Conservation (phyloP, 495 filamentous ascomycete species). For the Aspergillus steynii region DNA sequence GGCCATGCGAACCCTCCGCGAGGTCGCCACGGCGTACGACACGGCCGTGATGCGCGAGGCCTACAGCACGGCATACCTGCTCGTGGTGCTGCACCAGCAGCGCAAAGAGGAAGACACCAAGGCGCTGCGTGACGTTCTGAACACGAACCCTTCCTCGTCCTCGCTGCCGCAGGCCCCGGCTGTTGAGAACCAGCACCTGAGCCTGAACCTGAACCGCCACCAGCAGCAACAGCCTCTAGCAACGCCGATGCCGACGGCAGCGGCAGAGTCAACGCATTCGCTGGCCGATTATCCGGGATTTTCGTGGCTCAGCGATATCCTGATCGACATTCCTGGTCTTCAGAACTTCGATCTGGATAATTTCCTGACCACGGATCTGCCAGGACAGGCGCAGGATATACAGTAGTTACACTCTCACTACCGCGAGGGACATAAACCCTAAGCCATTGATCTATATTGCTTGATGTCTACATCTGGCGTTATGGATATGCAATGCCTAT, state of each 20-base stretch:
- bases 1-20: conserved; percentile 52
- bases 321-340: conserved; percentile 47
- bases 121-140: conserved; percentile 36
- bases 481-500: not conserved
- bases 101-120: conserved; percentile 45
- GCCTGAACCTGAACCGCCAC: no score
- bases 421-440: no score
- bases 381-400: conserved; percentile 22
- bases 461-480: not conserved
- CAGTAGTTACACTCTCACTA: no score
- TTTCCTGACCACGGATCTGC: conserved; percentile 20
- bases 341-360: conserved; percentile 47
- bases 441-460: not conserved
- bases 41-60: conserved; percentile 53
- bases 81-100: conserved; percentile 46
- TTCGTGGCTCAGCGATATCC: conserved; percentile 46
- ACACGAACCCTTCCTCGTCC: conserved; percentile 29
- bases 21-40: conserved; percentile 44
- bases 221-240: not conserved
- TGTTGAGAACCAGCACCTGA: not conserved
- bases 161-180: conserved; percentile 17
- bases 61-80: conserved; percentile 51
- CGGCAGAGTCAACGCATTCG: conserved; percentile 16
- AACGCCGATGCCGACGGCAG: no score
- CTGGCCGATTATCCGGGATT: conserved; percentile 32